Evolutionary conservation across 2,329 filamentous ascomycete species (phyloP).

Genomic region (Periglandula ipomoeae): DNA sequence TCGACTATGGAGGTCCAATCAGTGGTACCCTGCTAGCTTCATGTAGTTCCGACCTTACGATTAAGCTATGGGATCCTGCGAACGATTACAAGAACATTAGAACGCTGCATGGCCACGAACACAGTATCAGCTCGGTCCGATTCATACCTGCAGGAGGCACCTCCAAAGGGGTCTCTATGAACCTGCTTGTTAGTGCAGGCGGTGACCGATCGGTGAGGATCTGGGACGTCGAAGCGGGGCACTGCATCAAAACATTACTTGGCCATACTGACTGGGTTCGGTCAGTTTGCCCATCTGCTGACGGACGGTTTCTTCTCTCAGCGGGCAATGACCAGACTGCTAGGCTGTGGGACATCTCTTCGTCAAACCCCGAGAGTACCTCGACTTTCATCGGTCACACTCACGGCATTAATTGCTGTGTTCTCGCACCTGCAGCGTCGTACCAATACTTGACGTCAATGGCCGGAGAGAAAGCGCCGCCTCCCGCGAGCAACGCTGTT

Average conservation of each 20-base stretch:
- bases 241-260: constrained; percentile 86
- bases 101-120: constrained; percentile 83
- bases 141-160: constrained; percentile 75
- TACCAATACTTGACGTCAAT: not conserved
- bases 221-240: constrained; percentile 91
- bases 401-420: constrained; percentile 79
- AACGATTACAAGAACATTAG: constrained; percentile 94
- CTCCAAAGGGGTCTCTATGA: constrained; percentile 68
- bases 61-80: constrained; percentile 88
- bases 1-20: constrained; percentile 81
- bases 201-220: constrained; percentile 77
- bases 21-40: constrained; percentile 39
- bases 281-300: constrained; percentile 71
- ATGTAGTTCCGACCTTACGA: constrained; percentile 82
- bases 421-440: constrained; percentile 47
- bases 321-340: constrained; percentile 75
- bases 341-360: constrained; percentile 75
- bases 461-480: not conserved
- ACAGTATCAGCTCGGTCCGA: constrained; percentile 79
- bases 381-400: constrained; percentile 79
- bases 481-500: not conserved
- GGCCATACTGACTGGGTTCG: constrained; percentile 90
- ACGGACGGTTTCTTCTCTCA: constrained; percentile 76
- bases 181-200: constrained; percentile 77
- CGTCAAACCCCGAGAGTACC: constrained; percentile 57